Percentiles rank a stretch among this genome's conserved stretches.
Evolutionary conservation across 2,329 filamentous ascomycete species (phyloP).

Genomic region (Arachnopeziza araneosa): DNA sequence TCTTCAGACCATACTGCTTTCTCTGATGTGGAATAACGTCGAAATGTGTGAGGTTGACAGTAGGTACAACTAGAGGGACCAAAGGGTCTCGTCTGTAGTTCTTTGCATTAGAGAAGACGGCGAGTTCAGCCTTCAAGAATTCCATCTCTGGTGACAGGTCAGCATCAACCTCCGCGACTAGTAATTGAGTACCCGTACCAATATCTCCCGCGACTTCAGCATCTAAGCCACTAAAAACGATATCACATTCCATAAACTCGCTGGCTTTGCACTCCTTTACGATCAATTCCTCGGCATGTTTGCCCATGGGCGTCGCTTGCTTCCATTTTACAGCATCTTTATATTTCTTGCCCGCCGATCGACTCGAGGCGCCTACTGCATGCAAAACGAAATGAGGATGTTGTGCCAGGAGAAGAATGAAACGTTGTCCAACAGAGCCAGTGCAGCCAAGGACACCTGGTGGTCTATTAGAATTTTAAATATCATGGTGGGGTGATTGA

Average conservation of each 20-base stretch:
- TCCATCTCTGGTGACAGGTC: conserved; percentile 61
- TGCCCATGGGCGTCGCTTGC: conserved; percentile 77
- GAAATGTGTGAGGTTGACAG: conserved; percentile 85
- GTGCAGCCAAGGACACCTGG: conserved; percentile 80
- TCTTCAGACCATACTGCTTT: conserved; percentile 63
- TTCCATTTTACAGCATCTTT: conserved; percentile 94
- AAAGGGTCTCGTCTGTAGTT: conserved; percentile 90
- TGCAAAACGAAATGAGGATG: conserved; percentile 85
- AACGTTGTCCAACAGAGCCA: conserved; percentile 90
- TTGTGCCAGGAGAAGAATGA: conserved; percentile 83
- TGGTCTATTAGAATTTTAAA: too few species aligned
- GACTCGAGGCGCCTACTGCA: conserved; percentile 81
- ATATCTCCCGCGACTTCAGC: conserved; percentile 88
- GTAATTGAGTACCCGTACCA: conserved; percentile 44
- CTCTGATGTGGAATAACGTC: conserved; percentile 86
- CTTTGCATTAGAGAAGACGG: conserved; percentile 96
- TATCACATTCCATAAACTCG: conserved; percentile 82
- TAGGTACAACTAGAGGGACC: conserved; percentile 90
- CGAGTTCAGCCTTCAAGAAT: conserved; percentile 81
- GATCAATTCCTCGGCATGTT: conserved; percentile 69
- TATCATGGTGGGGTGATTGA: too few species aligned
- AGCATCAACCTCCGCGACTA: too few species aligned
- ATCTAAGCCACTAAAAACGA: conserved; percentile 90
- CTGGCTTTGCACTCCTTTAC: conserved; percentile 79
- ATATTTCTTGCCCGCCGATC: conserved; percentile 90